Evolutionary conservation across 176 grass and related monocot species (phyloP).

Genomic region (Phoenix dactylifera): DNA sequence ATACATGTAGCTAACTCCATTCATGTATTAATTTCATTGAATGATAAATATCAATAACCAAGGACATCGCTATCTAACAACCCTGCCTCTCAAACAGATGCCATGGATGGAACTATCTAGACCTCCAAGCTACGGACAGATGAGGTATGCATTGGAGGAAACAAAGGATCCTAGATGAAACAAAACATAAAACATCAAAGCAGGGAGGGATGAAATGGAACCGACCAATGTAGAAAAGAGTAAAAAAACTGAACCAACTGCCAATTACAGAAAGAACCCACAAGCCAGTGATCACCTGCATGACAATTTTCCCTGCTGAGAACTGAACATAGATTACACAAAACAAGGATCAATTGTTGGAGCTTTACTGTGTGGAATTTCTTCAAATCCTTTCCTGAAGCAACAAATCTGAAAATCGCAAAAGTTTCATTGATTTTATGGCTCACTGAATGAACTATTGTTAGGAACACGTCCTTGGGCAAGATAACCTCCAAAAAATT

Average conservation of each 20-base stretch:
- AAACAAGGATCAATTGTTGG: neutral
- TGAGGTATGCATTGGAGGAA: too few species aligned
- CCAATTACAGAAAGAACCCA: slow-evolving; percentile 74
- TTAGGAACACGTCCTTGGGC: slow-evolving; percentile 40
- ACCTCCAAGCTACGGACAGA: too few species aligned
- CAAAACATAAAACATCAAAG: too few species aligned
- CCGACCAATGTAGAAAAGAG: slow-evolving; percentile 66
- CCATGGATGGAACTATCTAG: too few species aligned
- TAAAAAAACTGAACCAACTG: slow-evolving; percentile 84
- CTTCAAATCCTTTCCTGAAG: slow-evolving; percentile 68
- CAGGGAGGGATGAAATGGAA: too few species aligned
- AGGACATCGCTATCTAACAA: too few species aligned
- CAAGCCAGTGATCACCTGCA: slow-evolving; percentile 47
- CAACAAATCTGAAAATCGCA: slow-evolving; percentile 49
- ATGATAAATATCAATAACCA: too few species aligned
- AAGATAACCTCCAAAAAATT: slow-evolving; percentile 61
- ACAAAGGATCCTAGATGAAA: neutral
- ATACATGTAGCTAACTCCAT: too few species aligned
- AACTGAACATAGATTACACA: neutral
- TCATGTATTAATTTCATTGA: too few species aligned
- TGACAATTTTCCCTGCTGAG: neutral
- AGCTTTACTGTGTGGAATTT: slow-evolving; percentile 45
- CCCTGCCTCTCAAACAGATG: too few species aligned
- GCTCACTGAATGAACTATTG: slow-evolving; percentile 34
- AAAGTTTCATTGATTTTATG: slow-evolving; percentile 82